Evolutionary conservation across 140 eudicot genomes (phyloP).

Genomic region (Cichorium intybus): DNA sequence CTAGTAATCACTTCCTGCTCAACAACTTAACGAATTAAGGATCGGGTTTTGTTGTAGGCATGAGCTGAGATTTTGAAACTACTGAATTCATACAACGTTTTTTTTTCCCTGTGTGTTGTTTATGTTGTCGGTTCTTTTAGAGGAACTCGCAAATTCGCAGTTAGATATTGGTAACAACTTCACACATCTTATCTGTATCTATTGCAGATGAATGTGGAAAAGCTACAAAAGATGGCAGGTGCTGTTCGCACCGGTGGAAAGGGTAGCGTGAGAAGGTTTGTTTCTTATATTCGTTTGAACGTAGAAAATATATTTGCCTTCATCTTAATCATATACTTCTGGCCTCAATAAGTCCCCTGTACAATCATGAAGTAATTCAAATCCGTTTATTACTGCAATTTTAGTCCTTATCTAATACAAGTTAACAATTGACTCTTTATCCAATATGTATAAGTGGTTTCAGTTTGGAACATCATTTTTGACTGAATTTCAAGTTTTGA

Average conservation of each 20-base stretch:
- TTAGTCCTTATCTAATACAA: not conserved
- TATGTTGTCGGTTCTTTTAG: not conserved
- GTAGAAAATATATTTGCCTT: no score
- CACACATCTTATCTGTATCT: not conserved
- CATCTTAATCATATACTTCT: not conserved
- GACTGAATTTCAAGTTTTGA: no score
- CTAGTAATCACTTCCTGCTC: not conserved
- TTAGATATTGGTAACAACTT: not conserved
- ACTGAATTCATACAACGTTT: not conserved
- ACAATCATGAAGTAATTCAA: not conserved
- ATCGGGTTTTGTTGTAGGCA: not conserved
- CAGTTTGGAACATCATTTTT: no score
- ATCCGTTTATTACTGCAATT: not conserved
- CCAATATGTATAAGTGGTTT: no score
- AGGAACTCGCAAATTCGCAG: not conserved
- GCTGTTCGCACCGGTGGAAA: slow-evolving; percentile 83
- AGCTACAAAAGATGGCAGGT: slow-evolving; percentile 80
- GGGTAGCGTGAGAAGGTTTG: slow-evolving; percentile 79
- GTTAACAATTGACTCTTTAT: not conserved
- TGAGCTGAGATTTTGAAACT: not conserved
- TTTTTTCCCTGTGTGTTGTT: not conserved
- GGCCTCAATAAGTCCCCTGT: no score
- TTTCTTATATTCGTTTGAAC: no score
- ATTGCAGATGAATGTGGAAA: slow-evolving; percentile 73
- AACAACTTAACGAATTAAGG: not conserved